Percentiles rank a stretch among this genome's conserved stretches.
Conservation (phyloP, 2,329 filamentous ascomycete genomes). For the Cercospora berteroae region DNA sequence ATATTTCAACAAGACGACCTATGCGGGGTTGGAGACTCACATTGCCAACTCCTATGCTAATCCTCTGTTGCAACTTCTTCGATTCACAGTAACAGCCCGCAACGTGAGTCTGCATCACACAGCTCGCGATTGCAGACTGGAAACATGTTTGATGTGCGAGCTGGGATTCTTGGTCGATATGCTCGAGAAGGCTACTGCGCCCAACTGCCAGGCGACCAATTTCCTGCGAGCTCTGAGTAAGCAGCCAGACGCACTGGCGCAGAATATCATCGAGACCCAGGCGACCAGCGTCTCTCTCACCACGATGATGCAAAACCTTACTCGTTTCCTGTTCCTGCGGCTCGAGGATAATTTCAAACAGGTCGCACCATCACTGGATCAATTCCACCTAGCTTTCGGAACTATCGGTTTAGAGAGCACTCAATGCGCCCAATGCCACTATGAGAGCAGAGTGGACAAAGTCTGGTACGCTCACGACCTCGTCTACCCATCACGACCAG, state of each 20-base stretch:
- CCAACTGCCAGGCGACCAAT: slow-evolving; percentile 95
- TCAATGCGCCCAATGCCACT: slow-evolving; percentile 80
- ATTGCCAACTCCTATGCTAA: slow-evolving; percentile 97
- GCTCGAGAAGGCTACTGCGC: slow-evolving; percentile 90
- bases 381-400: slow-evolving; percentile 71
- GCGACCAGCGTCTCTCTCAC: slow-evolving; percentile 69
- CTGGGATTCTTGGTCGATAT: slow-evolving; percentile 96
- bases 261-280: slow-evolving; percentile 84
- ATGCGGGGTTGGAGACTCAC: slow-evolving; percentile 91
- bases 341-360: slow-evolving; percentile 61
- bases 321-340: slow-evolving; percentile 79
- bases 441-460: slow-evolving; percentile 77
- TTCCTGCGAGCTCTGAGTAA: slow-evolving; percentile 85
- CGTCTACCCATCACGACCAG: slow-evolving; percentile 39
- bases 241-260: slow-evolving; percentile 70
- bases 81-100: slow-evolving; percentile 82
- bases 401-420: slow-evolving; percentile 72
- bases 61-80: slow-evolving; percentile 82
- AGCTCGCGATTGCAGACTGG: slow-evolving; percentile 76
- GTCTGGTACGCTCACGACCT: slow-evolving; percentile 62
- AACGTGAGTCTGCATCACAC: slow-evolving; percentile 88
- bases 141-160: slow-evolving; percentile 86
- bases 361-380: slow-evolving; percentile 54
- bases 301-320: slow-evolving; percentile 80
- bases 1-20: slow-evolving; percentile 90